Percentiles rank a stretch among this genome's conserved stretches.
phyloP scores from a whole-genome alignment of 1,139 yeast genomes.

The Nakaseomyces delphensis region DNA sequence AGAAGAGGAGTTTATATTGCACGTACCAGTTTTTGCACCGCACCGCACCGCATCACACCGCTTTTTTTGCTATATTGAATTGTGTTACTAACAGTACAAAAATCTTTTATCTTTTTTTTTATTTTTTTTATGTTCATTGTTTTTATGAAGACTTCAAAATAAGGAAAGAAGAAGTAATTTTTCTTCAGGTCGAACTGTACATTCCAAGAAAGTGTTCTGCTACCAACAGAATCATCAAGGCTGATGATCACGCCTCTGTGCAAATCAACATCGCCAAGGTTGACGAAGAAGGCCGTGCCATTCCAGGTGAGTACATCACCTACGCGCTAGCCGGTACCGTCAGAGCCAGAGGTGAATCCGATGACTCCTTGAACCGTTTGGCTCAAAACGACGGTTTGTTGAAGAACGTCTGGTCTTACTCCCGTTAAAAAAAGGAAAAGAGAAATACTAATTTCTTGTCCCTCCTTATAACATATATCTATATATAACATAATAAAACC shows the following conservation, averaged over 20 bases:
- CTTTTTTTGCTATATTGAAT: too few species aligned
- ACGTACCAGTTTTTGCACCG: too few species aligned
- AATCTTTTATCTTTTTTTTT: too few species aligned
- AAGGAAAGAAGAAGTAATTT: not conserved
- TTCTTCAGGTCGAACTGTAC: constrained; percentile 89
- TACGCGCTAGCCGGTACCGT: constrained; percentile 97
- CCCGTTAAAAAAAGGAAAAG: constrained; percentile 57
- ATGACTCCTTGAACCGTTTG: constrained; percentile 98
- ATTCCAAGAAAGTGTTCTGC: constrained; percentile 99
- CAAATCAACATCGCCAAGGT: constrained; percentile 83
- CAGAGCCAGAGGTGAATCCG: constrained; percentile 89
- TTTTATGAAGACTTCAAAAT: too few species aligned
- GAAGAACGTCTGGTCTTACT: constrained; percentile 98
- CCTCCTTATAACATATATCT: not conserved
- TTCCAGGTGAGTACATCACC: constrained; percentile 85
- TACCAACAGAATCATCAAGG: constrained; percentile 99
- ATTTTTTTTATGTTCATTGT: too few species aligned
- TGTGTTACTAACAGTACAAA: constrained; percentile 6
- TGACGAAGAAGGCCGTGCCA: constrained; percentile 93
- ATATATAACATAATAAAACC: not conserved
- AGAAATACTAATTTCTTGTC: constrained; percentile 4
- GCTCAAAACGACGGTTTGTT: constrained; percentile 98
- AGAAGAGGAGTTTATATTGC: too few species aligned
- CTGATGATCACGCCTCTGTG: constrained; percentile 99
- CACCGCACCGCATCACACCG: too few species aligned